Evolutionary conservation across 2,329 filamentous ascomycete genomes (phyloP).

Genomic region (Stemphylium vesicarium): DNA sequence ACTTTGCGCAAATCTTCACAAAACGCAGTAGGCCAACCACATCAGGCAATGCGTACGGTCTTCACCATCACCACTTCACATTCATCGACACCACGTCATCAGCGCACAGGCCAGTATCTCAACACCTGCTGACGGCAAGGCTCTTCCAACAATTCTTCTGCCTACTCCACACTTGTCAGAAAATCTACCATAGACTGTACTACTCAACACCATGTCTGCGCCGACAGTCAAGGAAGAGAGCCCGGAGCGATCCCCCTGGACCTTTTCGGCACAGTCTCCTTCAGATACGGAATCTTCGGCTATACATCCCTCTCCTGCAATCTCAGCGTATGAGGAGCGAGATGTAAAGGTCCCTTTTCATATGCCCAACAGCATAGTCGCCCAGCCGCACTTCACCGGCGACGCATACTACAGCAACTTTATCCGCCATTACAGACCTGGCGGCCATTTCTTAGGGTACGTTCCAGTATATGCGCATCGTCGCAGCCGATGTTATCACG

Average conservation of each 20-base stretch:
- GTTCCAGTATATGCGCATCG: neutral
- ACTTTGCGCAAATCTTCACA: too few species aligned
- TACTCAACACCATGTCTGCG: neutral
- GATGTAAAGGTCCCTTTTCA: neutral
- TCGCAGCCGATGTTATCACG: neutral
- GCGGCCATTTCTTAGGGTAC: neutral
- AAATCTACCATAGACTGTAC: neutral
- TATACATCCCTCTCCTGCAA: neutral
- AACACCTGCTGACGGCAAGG: neutral
- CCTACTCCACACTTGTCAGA: too few species aligned
- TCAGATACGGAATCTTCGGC: too few species aligned
- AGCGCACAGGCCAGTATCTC: neutral
- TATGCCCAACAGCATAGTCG: neutral
- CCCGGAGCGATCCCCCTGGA: neutral
- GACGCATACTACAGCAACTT: slow-evolving; percentile 5
- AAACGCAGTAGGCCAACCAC: neutral
- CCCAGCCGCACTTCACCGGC: neutral
- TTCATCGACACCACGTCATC: neutral
- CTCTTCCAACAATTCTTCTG: too few species aligned
- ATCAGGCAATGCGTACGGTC: neutral
- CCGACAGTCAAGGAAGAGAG: neutral
- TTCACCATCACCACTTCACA: neutral
- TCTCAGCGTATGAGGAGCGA: neutral
- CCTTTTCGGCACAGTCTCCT: too few species aligned
- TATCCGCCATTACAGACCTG: slow-evolving; percentile 4